phyloP scores from a whole-genome alignment of 495 filamentous ascomycete genomes.

The Talaromyces wortmannii region DNA sequence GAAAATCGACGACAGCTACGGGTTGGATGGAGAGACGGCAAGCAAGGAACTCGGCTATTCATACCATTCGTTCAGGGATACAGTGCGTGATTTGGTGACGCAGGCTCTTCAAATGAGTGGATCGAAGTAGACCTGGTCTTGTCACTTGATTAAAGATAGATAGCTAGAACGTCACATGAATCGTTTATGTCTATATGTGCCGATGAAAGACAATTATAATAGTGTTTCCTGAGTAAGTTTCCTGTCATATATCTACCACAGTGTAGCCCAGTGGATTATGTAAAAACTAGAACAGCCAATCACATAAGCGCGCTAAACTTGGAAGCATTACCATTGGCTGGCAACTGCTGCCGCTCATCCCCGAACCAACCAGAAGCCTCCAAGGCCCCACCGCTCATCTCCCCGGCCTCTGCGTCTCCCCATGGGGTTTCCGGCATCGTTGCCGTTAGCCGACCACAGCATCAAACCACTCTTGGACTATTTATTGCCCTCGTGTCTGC shows the following conservation, averaged over 20 bases:
- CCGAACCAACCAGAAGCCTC: background rate
- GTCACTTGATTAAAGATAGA: too few species aligned
- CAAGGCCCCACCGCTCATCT: background rate
- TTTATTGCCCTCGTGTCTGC: background rate
- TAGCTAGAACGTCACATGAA: too few species aligned
- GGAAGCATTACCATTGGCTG: too few species aligned
- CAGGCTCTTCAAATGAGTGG: background rate
- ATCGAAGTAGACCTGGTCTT: too few species aligned
- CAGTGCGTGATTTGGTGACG: conserved; percentile 14
- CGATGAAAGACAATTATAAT: too few species aligned
- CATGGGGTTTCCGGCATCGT: background rate
- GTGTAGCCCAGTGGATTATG: too few species aligned
- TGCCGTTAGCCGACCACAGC: background rate
- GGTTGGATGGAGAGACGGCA: conserved; percentile 34
- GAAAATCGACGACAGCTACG: conserved; percentile 15
- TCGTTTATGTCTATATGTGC: too few species aligned
- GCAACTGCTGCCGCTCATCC: background rate
- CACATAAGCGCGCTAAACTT: too few species aligned
- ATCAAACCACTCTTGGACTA: background rate
- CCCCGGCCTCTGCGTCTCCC: background rate
- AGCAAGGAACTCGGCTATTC: conserved; percentile 27
- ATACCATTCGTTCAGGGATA: conserved; percentile 31
- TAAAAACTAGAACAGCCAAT: too few species aligned
- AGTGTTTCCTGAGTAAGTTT: too few species aligned
- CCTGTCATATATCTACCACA: too few species aligned